phyloP scores from a whole-genome alignment of 2,329 filamentous ascomycete species.

The Pestalotiopsis sp. region DNA sequence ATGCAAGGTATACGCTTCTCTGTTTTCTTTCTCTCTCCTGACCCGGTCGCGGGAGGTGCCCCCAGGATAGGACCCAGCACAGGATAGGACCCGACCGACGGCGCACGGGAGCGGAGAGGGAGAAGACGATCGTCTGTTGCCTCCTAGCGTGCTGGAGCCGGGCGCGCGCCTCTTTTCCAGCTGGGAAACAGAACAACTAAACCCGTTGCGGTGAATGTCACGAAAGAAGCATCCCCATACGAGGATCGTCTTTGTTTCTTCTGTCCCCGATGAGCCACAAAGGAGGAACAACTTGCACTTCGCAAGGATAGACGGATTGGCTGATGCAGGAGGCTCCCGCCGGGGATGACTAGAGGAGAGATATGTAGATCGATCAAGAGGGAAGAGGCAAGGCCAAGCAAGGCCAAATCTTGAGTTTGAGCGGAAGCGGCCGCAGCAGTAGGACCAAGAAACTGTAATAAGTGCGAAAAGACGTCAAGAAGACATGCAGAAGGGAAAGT shows the following conservation, averaged over 20 bases:
- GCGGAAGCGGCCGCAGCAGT: neutral
- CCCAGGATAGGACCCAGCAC: no score
- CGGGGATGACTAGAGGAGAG: neutral
- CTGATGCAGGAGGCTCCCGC: neutral
- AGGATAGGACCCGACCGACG: neutral
- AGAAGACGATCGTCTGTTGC: neutral
- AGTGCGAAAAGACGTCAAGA: neutral
- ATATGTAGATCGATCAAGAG: neutral
- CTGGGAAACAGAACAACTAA: conserved; percentile 2
- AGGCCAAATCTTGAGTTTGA: neutral
- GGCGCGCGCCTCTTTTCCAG: neutral
- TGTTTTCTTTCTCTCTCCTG: neutral
- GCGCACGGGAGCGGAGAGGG: neutral
- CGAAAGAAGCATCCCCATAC: neutral
- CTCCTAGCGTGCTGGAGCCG: neutral
- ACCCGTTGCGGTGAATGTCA: conserved; percentile 6
- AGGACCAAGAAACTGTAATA: neutral
- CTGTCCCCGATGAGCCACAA: neutral
- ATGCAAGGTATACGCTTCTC: conserved; percentile 4
- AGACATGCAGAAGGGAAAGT: neutral
- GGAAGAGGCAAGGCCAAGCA: neutral
- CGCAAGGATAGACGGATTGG: neutral
- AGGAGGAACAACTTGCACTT: neutral
- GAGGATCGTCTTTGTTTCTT: neutral
- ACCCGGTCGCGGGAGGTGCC: neutral